Conservation (phyloP, 768 basidiomycete genomes). For the Suillus occidentalis region DNA sequence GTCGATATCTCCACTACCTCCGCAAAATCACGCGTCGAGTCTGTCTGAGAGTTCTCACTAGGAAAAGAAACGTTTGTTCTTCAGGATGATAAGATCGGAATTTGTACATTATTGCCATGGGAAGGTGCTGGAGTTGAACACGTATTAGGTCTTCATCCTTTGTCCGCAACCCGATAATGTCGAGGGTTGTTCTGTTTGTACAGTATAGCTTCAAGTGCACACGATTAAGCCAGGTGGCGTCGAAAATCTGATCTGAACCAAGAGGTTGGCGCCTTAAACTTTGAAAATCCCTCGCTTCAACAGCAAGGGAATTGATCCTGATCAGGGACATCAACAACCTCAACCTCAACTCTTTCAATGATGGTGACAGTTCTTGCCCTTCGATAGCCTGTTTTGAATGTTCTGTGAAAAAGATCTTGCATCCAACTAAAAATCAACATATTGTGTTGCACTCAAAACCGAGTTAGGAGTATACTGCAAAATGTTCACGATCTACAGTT, state of each 20-base stretch:
- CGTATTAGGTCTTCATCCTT: not conserved
- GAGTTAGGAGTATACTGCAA: not conserved
- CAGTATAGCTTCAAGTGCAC: not conserved
- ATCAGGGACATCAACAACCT: not conserved
- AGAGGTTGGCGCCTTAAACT: not conserved
- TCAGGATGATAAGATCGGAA: not conserved
- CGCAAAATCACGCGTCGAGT: slow-evolving; percentile 3
- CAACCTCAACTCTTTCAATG: not conserved
- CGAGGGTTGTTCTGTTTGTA: not conserved
- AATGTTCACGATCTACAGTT: not conserved
- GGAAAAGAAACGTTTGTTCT: not conserved
- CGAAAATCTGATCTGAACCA: not conserved
- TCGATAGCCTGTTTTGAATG: not conserved
- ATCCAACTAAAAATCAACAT: not conserved
- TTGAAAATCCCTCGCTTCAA: not conserved
- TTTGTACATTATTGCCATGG: not conserved
- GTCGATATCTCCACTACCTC: slow-evolving; percentile 27
- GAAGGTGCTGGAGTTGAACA: not conserved
- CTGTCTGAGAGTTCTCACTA: not conserved
- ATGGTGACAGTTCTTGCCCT: not conserved
- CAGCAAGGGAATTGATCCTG: no score
- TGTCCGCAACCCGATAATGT: not conserved
- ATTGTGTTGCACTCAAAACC: not conserved
- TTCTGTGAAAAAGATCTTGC: not conserved
- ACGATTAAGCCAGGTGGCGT: not conserved